Base-by-base conservation (phyloP, 768 basidiomycete species). In the Rubroboletus satanas region DNA sequence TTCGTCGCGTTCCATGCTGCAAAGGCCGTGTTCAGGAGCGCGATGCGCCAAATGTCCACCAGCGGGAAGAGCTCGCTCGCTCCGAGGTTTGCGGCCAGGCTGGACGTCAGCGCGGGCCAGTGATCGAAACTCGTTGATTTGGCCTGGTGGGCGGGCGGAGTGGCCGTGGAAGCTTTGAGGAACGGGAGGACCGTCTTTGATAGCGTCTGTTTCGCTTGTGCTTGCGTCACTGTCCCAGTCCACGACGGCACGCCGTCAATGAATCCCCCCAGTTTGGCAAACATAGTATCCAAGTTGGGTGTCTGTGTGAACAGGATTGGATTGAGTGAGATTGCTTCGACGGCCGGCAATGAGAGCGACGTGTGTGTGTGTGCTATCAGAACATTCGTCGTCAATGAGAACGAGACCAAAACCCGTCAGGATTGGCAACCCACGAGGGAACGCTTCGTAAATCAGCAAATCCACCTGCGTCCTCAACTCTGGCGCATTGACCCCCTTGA, bases 21-120 rank as follows among this genome's bases (percentile, higher is more conserved):
- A 17, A 84, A 79, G 1, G 76, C 65, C 0, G 79, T 74, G 66
- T 91, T 85, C 21, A 94, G 79, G 17, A 90, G 67, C 0, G 85
- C 87, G 10, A 94, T 76, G 1, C 92, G 78, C 87, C 91, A 90
- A 59, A 94, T 75, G 64, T 96, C 93, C 11, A 85, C 79, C 5
- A 94, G 66, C 0, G 93, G 93, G 74, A 95, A 96, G 31, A 92
- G 75, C 37, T 81, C 74, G 9, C 77, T 75, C 0, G 75, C 51
- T 0, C 81, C 76, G 1, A 94, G 79, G 4, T 71, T 73, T 10
- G 67, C 54, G 0, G 67, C 65, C 2, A 92, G 69, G 1, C 69
- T 62, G 6, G 59, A 63, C 4, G 83, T 83, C 4, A 75, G 73
- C 12, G 75, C 71, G 1, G 77, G 66, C 83, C 83, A 89, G 3